Evolutionary conservation across 2,329 filamentous ascomycete genomes (phyloP).

Genomic region (Arthroderma uncinatum): DNA sequence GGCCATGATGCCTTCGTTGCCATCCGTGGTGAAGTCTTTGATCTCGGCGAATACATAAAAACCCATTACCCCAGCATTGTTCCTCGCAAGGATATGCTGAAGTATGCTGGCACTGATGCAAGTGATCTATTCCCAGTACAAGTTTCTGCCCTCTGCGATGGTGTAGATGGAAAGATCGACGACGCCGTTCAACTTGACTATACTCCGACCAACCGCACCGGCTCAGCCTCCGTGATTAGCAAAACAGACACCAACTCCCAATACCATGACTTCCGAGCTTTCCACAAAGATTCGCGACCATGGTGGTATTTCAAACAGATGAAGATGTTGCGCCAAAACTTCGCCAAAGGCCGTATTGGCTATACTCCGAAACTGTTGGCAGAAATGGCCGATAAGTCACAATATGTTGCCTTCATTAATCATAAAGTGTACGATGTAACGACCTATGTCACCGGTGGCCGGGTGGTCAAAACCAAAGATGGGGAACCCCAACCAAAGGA

Average conservation of each 20-base stretch:
- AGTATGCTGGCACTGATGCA: conserved; percentile 81
- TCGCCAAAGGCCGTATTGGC: conserved; percentile 76
- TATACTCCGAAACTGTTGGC: conserved; percentile 64
- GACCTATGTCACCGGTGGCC: conserved; percentile 66
- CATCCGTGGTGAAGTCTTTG: conserved; percentile 81
- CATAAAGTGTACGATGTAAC: conserved; percentile 80
- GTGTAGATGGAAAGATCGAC: conserved; percentile 50
- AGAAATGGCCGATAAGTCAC: conserved; percentile 49
- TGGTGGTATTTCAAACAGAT: conserved; percentile 94
- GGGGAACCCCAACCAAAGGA: conserved; percentile 41
- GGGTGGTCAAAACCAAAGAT: conserved; percentile 47
- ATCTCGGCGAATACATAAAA: conserved; percentile 62
- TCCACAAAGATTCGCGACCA: conserved; percentile 65
- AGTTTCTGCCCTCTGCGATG: conserved; percentile 81
- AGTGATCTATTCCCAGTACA: conserved; percentile 85
- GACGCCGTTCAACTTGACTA: conserved; percentile 75
- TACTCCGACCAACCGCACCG: conserved; percentile 61
- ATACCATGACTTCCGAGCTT: conserved; percentile 90
- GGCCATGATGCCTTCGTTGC: conserved; percentile 57
- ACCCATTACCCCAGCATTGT: conserved; percentile 65
- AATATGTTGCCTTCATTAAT: conserved; percentile 67
- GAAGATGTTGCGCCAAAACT: conserved; percentile 62
- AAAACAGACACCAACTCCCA: conserved; percentile 58
- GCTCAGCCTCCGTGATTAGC: conserved; percentile 54
- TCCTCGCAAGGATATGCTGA: conserved; percentile 51